Percentiles rank a stretch among this genome's conserved stretches.
Conservation (phyloP, 176 grass and related monocot species). For the Hyparrhenia diplandra region DNA sequence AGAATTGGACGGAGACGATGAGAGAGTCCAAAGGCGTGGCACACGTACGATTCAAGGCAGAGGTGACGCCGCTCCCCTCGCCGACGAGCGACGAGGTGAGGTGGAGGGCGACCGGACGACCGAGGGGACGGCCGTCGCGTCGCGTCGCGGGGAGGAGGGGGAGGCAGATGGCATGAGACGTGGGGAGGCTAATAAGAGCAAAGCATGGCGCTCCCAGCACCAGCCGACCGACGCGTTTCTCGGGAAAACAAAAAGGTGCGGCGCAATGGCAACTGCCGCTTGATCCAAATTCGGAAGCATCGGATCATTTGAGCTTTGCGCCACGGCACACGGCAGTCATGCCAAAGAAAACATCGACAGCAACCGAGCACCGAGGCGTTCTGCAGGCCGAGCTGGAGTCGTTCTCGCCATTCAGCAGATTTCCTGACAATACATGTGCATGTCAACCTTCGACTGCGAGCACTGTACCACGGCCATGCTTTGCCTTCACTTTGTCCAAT, state of each 20-base stretch:
- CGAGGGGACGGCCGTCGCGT: not conserved
- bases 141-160: not conserved
- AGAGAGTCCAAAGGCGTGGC: not conserved
- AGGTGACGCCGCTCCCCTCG: not conserved
- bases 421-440: too few species aligned
- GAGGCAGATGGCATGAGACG: not conserved
- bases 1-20: not conserved
- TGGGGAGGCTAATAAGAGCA: not conserved
- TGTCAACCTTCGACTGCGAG: too few species aligned
- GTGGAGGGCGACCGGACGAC: not conserved
- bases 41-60: constrained; percentile 16
- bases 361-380: too few species aligned
- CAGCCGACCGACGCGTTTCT: constrained; percentile 4
- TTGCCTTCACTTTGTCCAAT: too few species aligned
- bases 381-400: too few species aligned
- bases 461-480: too few species aligned
- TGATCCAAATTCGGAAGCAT: too few species aligned
- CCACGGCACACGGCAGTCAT: too few species aligned
- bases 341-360: too few species aligned
- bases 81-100: not conserved
- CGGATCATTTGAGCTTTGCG: too few species aligned
- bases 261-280: too few species aligned
- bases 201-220: not conserved
- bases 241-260: not conserved
- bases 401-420: too few species aligned